A percentile compares a stretch with the other conserved stretches of the same genome.
Conservation (phyloP, 139 green algal genomes). For the Chlamydomonas eustigma region DNA sequence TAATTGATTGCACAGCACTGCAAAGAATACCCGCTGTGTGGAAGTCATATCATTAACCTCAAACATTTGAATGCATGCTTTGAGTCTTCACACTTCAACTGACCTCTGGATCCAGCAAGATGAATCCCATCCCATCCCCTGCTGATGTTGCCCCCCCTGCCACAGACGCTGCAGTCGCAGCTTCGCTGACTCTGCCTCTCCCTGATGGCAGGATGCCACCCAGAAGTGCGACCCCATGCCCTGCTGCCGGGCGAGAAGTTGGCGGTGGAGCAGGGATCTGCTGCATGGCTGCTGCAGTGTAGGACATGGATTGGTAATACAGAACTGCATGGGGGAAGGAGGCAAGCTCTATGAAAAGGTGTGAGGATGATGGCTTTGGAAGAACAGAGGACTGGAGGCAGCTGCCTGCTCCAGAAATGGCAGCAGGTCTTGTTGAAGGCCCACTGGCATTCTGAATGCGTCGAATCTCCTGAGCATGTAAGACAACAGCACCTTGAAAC, state of each 20-base stretch:
- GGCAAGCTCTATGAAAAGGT: constrained; percentile 72
- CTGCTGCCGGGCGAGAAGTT: neutral
- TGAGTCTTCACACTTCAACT: neutral
- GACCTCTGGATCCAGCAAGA: constrained; percentile 68
- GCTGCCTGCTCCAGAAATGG: too few species aligned
- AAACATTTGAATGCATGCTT: too few species aligned
- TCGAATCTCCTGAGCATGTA: too few species aligned
- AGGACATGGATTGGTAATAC: constrained; percentile 59
- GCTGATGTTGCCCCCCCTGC: neutral
- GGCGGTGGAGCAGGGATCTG: neutral
- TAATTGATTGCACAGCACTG: too few species aligned
- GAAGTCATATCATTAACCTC: too few species aligned
- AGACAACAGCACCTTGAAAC: too few species aligned
- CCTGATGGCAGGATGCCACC: neutral
- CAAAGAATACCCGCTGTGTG: too few species aligned
- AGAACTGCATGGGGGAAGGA: constrained; percentile 80
- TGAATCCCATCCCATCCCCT: constrained; percentile 15
- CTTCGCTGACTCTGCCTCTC: neutral
- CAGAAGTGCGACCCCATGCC: neutral
- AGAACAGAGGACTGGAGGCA: too few species aligned
- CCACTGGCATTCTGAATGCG: too few species aligned
- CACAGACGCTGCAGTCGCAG: neutral
- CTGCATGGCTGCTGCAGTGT: constrained; percentile 9
- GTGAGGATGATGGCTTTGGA: too few species aligned
- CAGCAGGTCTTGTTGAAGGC: neutral